A percentile compares a stretch with the other conserved stretches of the same genome.
These are phyloP conservation scores for Psophocarpus tetragonolobus DNA, from an alignment of 306 rosid species.

Conservation along the genomic window DNA sequence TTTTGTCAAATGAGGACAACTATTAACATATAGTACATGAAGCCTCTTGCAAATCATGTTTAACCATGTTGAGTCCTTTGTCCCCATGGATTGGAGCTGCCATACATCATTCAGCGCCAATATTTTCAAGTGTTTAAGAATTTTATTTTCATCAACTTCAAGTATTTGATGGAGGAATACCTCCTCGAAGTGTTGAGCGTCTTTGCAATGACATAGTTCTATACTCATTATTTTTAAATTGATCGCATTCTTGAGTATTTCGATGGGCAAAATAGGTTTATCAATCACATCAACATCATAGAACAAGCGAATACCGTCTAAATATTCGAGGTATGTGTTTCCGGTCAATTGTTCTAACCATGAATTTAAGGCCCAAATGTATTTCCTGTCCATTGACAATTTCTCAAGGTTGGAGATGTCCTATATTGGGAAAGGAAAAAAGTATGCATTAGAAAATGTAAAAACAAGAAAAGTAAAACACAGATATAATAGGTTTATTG, in stretches of 20 bases:
- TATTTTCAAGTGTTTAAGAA: not conserved
- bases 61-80: not conserved
- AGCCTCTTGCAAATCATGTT: not conserved
- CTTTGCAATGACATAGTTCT: rapidly evolving
- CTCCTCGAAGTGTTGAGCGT: too few relatives aligned
- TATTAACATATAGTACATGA: rapidly evolving
- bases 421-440: too few relatives aligned
- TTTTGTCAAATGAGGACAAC: not conserved
- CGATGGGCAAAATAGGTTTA: not conserved
- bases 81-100: not conserved
- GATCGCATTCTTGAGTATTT: not conserved
- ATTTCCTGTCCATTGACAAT: not conserved
- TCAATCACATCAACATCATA: not conserved
- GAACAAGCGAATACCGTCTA: rapidly evolving
- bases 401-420: not conserved
- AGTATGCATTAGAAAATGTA: too few relatives aligned
- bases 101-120: rapidly evolving
- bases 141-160: not conserved
- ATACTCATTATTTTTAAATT: not conserved
- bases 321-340: not conserved
- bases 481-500: too few relatives aligned
- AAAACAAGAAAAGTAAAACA: not conserved
- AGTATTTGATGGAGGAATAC: not conserved
- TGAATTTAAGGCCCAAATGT: not conserved
- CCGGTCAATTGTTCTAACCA: not conserved